Evolutionary conservation across 805 yeast species (phyloP).

Genomic region (Kodamaea lidongshanica): DNA sequence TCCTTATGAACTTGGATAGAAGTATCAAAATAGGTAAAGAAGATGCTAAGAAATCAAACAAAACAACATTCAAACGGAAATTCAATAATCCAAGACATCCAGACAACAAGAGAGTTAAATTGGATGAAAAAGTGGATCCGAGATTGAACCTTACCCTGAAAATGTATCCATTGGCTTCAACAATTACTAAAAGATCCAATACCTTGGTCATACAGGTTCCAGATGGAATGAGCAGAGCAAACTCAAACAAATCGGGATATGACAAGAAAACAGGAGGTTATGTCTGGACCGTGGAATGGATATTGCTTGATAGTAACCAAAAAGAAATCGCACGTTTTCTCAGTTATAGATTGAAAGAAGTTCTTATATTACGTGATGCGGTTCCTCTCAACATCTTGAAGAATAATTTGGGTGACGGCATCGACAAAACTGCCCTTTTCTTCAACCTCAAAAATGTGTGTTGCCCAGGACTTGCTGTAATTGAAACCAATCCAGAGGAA

Average conservation of each 20-base stretch:
- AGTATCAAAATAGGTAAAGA: conserved; percentile 50
- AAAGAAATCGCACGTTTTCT: conserved; percentile 27
- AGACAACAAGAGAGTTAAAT: conserved; percentile 13
- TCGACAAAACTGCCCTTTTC: conserved; percentile 21
- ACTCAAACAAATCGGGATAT: conserved; percentile 60
- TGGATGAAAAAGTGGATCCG: conserved; percentile 22
- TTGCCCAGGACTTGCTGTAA: conserved; percentile 21
- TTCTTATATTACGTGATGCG: conserved; percentile 25
- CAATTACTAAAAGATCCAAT: conserved; percentile 48
- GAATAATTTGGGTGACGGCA: conserved; percentile 7
- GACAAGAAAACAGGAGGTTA: conserved; percentile 56
- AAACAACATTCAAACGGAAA: conserved; percentile 35
- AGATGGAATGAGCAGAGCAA: conserved; percentile 65
- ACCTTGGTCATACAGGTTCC: conserved; percentile 61
- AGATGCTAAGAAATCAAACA: conserved; percentile 41
- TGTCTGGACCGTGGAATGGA: conserved; percentile 80
- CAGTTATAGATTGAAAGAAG: conserved; percentile 41
- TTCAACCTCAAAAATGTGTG: conserved; percentile 33
- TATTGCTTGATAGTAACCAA: conserved; percentile 31
- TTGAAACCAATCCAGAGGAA: conserved; percentile 29
- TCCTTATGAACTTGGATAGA: conserved; percentile 56
- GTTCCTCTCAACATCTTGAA: conserved; percentile 36
- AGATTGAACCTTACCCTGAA: conserved; percentile 18
- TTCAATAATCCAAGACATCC: conserved; percentile 11
- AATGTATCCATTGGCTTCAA: conserved; percentile 20